Evolutionary conservation across 495 filamentous ascomycete genomes (phyloP).

Genomic region (Oleoguttula mirabilis): DNA sequence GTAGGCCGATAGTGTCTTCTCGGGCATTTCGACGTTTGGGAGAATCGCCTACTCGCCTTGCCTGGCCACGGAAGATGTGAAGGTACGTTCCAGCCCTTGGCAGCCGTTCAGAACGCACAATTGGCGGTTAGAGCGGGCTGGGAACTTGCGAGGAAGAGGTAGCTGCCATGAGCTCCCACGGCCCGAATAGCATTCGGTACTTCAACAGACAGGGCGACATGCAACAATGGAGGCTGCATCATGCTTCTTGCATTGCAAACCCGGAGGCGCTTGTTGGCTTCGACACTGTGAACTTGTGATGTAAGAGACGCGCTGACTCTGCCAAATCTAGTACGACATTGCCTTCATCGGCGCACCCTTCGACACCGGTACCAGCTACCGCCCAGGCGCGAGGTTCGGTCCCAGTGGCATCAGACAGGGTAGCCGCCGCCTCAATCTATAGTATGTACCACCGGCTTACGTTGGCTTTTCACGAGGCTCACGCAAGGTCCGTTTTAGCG

Average conservation of each 20-base stretch:
- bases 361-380: slow-evolving; percentile 59
- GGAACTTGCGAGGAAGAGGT: no score
- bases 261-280: no score
- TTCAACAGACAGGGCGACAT: no score
- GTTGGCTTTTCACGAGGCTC: slow-evolving; percentile 32
- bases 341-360: slow-evolving; percentile 45
- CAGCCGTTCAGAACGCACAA: no score
- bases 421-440: slow-evolving; percentile 55
- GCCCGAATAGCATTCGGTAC: no score
- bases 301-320: no score
- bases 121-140: no score
- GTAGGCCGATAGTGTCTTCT: slow-evolving; percentile 53
- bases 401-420: slow-evolving; percentile 73
- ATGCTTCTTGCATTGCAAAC: no score
- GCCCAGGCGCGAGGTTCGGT: slow-evolving; percentile 75
- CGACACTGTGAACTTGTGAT: no score
- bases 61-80: slow-evolving; percentile 46
- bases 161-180: no score
- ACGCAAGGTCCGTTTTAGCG: slow-evolving; percentile 43
- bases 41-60: slow-evolving; percentile 69
- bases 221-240: no score
- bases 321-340: slow-evolving; percentile 36
- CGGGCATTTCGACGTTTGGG: slow-evolving; percentile 49
- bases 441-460: slow-evolving; percentile 39
- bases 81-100: no score